Evolutionary conservation across 208 protist species (phyloP), one percentile per base, ranked within the genome.

Genomic region (Leishmania mexicana): DNA sequence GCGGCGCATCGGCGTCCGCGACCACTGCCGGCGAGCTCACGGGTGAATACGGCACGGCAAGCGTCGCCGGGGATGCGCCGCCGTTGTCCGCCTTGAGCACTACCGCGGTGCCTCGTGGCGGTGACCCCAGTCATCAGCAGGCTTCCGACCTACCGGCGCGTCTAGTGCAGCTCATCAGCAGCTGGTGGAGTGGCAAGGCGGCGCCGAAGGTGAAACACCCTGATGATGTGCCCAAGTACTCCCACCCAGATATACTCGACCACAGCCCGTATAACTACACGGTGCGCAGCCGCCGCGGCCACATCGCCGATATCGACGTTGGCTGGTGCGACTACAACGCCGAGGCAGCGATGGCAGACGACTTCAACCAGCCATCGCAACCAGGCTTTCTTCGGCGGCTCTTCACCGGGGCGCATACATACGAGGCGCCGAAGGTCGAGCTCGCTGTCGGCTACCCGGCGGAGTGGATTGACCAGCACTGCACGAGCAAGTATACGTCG

Each of bases 391-490:
- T 88, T 45, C 78, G 81, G 2, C 87, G 87, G 8, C 31, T 88
- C 47, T 62, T 89, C 7, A 82, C 71, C 13, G 82, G 88, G 7
- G 67, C 83, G 19, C 68, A 81, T 42, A 35, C 42, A 42, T 84
- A 85, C 72, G 77, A 85, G 53, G 85, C 77, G 10, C 94, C 88
- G 64, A 90, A 89, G 58, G 90, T 96, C 38, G 94, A 94, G 85
- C 84, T 97, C 5, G 89, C 91, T 31, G 89, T 97, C 4, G 94
- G 94, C 70, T 97, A 96, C 81, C 94, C 94, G 5, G 89, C 90
- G 0, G 92, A 97, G 84, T 97, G 94, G 94, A 93, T 97, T 70
- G 90, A 95, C 76, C 51, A 64, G 24, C 88, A 92, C 79, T 93
- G 88, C 83, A 76, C 64, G 38, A 84, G 87, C 67, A 88, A 86